Evolutionary conservation across 371 early-diverging fungal species (phyloP).

Genomic region (Mortierella sp.): DNA sequence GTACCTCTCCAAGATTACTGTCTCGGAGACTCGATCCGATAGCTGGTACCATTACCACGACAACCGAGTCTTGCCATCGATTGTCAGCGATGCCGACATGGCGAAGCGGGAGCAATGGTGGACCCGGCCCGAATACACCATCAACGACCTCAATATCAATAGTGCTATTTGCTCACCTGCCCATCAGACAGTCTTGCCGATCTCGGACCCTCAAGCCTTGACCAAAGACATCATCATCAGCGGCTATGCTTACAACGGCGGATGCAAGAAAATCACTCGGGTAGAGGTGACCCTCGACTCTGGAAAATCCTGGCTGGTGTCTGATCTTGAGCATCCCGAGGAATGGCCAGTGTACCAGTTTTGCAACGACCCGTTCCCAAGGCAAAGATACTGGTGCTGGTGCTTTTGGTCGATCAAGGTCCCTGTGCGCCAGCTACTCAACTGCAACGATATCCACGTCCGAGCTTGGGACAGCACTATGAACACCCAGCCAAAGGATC

Average conservation of each 20-base stretch:
- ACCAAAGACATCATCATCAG: conserved; percentile 57
- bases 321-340: conserved; percentile 63
- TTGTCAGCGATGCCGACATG: conserved; percentile 62
- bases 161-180: conserved; percentile 67
- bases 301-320: conserved; percentile 82
- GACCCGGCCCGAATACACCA: conserved; percentile 70
- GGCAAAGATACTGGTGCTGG: conserved; percentile 78
- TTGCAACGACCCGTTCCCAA: conserved; percentile 32
- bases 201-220: conserved; percentile 28
- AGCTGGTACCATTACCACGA: conserved; percentile 86
- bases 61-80: conserved; percentile 85
- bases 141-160: conserved; percentile 81
- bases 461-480: conserved; percentile 82
- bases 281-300: conserved; percentile 86
- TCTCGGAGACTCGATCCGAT: conserved; percentile 71
- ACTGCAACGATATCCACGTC: conserved; percentile 69
- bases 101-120: conserved; percentile 69
- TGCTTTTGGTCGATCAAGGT: conserved; percentile 73
- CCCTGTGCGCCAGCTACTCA: conserved; percentile 62
- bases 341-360: conserved; percentile 38
- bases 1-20: conserved; percentile 76
- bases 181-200: conserved; percentile 44
- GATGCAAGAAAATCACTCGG: conserved; percentile 78
- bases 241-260: conserved; percentile 87
- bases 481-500: conserved; percentile 81